These are phyloP conservation scores for Colletotrichum sidae DNA, from an alignment of 2,329 filamentous ascomycete species.

Conservation along the genomic window DNA sequence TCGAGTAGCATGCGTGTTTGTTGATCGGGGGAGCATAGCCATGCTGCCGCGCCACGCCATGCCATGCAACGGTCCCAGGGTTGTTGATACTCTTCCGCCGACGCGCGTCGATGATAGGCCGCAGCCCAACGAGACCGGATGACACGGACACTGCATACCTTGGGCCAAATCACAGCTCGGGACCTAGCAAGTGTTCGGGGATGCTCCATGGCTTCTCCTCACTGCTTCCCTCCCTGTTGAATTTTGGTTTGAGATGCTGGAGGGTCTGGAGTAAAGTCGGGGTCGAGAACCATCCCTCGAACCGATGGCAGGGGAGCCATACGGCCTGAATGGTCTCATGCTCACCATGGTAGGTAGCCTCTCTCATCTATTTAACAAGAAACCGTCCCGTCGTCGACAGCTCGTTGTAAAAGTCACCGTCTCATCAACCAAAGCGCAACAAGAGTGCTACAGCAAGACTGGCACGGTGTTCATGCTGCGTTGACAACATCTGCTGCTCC, in stretches of 20 bases:
- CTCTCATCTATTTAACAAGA: conserved; percentile 29
- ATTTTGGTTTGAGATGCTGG: conserved; percentile 27
- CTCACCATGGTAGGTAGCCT: background rate
- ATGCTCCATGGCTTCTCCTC: conserved; percentile 30
- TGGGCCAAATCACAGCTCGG: conserved; percentile 24
- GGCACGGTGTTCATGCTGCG: conserved; percentile 24
- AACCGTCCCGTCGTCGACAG: conserved; percentile 15
- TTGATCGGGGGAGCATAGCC: conserved; percentile 29
- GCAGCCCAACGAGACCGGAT: conserved; percentile 27
- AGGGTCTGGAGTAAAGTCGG: conserved; percentile 35
- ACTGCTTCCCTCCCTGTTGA: conserved; percentile 16
- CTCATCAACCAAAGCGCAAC: conserved; percentile 1
- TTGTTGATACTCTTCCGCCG: conserved; percentile 20
- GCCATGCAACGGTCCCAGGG: too few species aligned
- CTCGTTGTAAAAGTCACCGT: conserved; percentile 1
- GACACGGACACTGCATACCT: conserved; percentile 31
- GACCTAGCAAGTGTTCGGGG: conserved; percentile 11
- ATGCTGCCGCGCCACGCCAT: conserved; percentile 29
- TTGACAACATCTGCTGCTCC: conserved; percentile 12
- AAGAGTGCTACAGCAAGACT: conserved; percentile 28
- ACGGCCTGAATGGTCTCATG: conserved; percentile 8
- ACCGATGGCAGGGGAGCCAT: conserved; percentile 7
- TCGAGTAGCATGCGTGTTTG: conserved; percentile 18
- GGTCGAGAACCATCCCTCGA: conserved; percentile 22
- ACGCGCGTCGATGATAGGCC: conserved; percentile 36